Evolutionary conservation across 495 filamentous ascomycete genomes (phyloP).

Genomic region (Penicillium riverlandense): DNA sequence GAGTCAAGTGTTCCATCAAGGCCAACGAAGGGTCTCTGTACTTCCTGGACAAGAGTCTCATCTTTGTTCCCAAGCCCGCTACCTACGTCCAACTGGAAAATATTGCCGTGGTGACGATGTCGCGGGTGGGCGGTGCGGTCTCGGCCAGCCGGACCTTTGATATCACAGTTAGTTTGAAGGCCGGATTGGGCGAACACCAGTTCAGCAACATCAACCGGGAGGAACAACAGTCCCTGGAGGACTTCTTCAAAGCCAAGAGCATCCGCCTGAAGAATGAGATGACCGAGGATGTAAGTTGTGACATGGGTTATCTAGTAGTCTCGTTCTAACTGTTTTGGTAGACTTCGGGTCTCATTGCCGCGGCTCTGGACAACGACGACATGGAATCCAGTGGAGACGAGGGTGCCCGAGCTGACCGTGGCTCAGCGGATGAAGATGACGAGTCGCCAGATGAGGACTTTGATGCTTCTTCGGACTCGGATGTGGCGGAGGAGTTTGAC

Average conservation of each 20-base stretch:
- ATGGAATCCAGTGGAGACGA: conserved; percentile 84
- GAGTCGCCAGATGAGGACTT: conserved; percentile 96
- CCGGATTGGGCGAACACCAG: conserved; percentile 69
- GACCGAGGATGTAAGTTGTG: conserved; percentile 53
- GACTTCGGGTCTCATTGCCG: conserved; percentile 62
- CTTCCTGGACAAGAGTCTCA: conserved; percentile 95
- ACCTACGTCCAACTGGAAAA: conserved; percentile 94
- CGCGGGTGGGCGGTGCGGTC: conserved; percentile 87
- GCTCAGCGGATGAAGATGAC: conserved; percentile 91
- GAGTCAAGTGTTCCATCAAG: conserved; percentile 99
- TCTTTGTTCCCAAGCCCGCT: conserved; percentile 98
- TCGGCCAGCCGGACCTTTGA: conserved; percentile 95
- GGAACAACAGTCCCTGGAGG: conserved; percentile 89
- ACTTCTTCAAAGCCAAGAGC: conserved; percentile 90
- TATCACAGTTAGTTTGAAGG: conserved; percentile 84
- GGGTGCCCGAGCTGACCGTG: conserved; percentile 61
- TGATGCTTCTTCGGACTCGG: conserved; percentile 79
- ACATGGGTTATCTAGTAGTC: neutral
- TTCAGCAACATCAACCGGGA: conserved; percentile 99
- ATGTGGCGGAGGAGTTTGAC: conserved; percentile 96
- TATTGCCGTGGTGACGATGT: conserved; percentile 84
- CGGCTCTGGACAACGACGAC: conserved; percentile 70
- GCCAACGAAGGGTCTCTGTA: conserved; percentile 96
- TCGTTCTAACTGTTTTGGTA: conserved; percentile 8
- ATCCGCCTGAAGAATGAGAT: conserved; percentile 98